Conservation (phyloP, 305 asterid genomes). For the Rubia balearica region DNA sequence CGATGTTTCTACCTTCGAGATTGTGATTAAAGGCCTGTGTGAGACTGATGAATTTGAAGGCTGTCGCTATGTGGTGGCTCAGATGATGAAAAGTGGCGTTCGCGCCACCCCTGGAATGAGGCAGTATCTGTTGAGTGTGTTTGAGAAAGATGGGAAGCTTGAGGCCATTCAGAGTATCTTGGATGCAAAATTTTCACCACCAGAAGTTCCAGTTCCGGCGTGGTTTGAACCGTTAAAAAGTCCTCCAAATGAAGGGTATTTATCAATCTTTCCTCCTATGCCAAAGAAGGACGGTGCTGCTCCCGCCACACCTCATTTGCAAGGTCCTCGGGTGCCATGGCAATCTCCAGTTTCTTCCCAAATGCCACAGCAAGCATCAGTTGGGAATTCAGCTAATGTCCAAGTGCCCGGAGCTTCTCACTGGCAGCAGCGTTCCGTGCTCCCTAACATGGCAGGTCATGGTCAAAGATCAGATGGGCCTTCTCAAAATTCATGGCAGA, state of each 20-base stretch:
- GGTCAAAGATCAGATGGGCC: slow-evolving; percentile 9
- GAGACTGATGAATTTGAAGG: slow-evolving; percentile 43
- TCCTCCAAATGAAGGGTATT: not conserved
- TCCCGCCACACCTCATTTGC: slow-evolving; percentile 2
- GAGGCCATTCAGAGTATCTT: slow-evolving; percentile 48
- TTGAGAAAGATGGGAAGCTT: slow-evolving; percentile 47
- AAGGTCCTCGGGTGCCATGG: slow-evolving; percentile 12
- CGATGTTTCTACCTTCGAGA: slow-evolving; percentile 64
- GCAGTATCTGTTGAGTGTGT: slow-evolving; percentile 47
- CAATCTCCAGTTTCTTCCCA: slow-evolving; percentile 16
- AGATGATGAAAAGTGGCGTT: slow-evolving; percentile 51
- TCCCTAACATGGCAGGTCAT: slow-evolving; percentile 15
- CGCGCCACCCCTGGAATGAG: slow-evolving; percentile 50
- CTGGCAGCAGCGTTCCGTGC: slow-evolving; percentile 5
- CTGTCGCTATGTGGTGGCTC: slow-evolving; percentile 34
- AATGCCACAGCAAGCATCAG: slow-evolving; percentile 21
- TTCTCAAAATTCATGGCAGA: slow-evolving; percentile 6
- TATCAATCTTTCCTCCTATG: not conserved
- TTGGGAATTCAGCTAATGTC: slow-evolving; percentile 3
- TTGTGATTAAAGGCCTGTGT: slow-evolving; percentile 66
- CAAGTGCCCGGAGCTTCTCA: slow-evolving; percentile 20
- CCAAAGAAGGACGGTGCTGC: not conserved
- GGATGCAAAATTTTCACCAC: slow-evolving; percentile 26
- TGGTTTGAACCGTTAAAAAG: slow-evolving; percentile 6
- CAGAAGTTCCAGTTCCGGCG: slow-evolving; percentile 14